Base-by-base conservation (phyloP, 495 filamentous ascomycete genomes). In the Lepidopterella palustris region DNA sequence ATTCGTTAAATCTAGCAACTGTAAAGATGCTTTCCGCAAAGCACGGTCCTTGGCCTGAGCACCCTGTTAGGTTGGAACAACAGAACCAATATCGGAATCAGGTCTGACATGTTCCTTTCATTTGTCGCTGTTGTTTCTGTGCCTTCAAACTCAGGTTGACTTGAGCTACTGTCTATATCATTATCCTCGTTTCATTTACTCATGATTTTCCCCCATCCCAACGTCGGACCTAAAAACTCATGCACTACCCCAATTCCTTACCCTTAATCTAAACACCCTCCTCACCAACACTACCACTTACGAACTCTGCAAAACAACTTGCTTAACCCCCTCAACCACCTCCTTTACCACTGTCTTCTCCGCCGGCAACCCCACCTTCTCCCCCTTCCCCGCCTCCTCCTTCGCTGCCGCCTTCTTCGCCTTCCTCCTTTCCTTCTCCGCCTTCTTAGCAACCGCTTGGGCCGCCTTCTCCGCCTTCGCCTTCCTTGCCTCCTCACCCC, bases 401-500 rank as follows among this genome's bases (percentile, higher is more conserved):
- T 73, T 72, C 69, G 77, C 79, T 20, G 70, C 72, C n/a, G 72
- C 77, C 70, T 86, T 87, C 74, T 83, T 78, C 62, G 76, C 79
- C 71, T 76, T 76, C 75, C 83, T 82, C 61, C 76, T 75, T 20
- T 80, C 78, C 74, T 82, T 83, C 35, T 74, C 76, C 6, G 78
- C 79, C 27, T 78, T 80, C 69, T 80, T 82, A 57, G 78, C 78
- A 0, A 76, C 77, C 6, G 77, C 77, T 50, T 76, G 72, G 21
- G 64, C 69, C 39, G 65, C 72, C 13, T 85, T 84, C 49, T 88
- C 83, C 55, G 86, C 87, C 70, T 88, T 82, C 68, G 79, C 79
- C 59, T 78, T 71, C 28, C 78, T 66, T 53, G 82, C 76, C 55
- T 82, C 85, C 67, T 88, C 85, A 28, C 90, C 90, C 31, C 92